Percentiles rank a stretch among this genome's conserved stretches.
Conservation (phyloP, 129 eudicot genomes). For the Arctium lappa region DNA sequence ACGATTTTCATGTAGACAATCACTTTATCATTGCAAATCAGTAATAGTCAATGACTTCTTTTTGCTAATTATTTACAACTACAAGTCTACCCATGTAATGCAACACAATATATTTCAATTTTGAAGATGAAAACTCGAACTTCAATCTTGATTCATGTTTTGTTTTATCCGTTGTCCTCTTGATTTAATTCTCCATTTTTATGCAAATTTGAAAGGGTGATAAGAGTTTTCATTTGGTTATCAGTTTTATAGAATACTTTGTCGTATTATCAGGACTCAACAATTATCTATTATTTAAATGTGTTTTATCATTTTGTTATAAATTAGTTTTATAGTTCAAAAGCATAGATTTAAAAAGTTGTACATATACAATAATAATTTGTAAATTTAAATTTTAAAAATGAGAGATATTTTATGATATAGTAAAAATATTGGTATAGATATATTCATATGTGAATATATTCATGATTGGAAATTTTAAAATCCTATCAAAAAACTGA, state of each 20-base stretch:
- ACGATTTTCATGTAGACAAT: too few species aligned
- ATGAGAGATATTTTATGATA: neutral
- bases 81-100: too few species aligned
- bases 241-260: neutral
- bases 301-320: neutral
- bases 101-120: too few species aligned
- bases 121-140: too few species aligned
- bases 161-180: neutral
- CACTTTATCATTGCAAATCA: too few species aligned
- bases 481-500: too few species aligned
- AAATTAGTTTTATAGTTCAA: neutral
- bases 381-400: neutral
- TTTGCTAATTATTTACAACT: too few species aligned
- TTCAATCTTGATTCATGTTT: too few species aligned
- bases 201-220: too few species aligned
- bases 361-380: neutral
- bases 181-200: too few species aligned
- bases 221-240: neutral
- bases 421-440: neutral
- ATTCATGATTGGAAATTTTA: neutral
- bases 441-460: neutral
- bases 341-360: too few species aligned
- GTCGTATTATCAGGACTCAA: neutral
- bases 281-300: neutral
- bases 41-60: too few species aligned